Evolutionary conservation across 805 yeast genomes (phyloP).

Genomic region (Myxozyma neglecta): DNA sequence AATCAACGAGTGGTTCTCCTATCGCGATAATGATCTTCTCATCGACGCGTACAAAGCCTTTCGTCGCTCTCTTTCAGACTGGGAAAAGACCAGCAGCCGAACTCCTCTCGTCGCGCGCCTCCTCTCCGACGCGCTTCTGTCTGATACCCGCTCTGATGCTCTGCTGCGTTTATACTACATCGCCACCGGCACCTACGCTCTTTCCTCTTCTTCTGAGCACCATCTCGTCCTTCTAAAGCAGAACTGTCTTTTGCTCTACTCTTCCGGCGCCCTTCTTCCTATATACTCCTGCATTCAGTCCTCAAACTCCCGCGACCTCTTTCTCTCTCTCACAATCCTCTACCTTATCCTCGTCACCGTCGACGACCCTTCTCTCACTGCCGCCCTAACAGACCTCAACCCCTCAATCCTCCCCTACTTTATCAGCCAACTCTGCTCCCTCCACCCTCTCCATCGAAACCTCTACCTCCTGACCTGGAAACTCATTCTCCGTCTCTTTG

Average conservation of each 20-base stretch:
- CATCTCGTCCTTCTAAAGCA: slow-evolving; percentile 9
- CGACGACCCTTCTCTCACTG: slow-evolving; percentile 1
- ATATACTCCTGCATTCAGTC: slow-evolving; percentile 9
- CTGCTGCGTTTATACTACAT: slow-evolving; percentile 17
- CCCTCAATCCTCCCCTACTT: slow-evolving; percentile 24
- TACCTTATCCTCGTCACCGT: slow-evolving; percentile 15
- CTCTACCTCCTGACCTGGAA: slow-evolving; percentile 21
- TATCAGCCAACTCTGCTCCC: slow-evolving; percentile 11
- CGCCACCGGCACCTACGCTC: slow-evolving; percentile 16
- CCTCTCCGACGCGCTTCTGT: not conserved
- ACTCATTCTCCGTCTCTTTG: slow-evolving; percentile 13
- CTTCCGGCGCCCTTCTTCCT: slow-evolving; percentile 1
- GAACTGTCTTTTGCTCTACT: slow-evolving; percentile 3
- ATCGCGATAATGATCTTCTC: slow-evolving; percentile 32
- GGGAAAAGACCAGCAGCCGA: not conserved
- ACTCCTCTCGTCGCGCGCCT: slow-evolving; percentile 2
- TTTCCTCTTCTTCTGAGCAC: slow-evolving; percentile 9
- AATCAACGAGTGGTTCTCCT: slow-evolving; percentile 50
- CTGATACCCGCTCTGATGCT: not conserved
- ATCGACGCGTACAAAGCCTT: slow-evolving; percentile 7
- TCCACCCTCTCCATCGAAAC: slow-evolving; percentile 24
- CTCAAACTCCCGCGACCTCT: slow-evolving; percentile 1
- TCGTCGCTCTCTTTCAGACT: slow-evolving; percentile 3
- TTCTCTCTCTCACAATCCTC: slow-evolving; percentile 16
- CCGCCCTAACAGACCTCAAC: not conserved